Conservation (phyloP, 805 yeast genomes). For the Cyberlindnera lachancei region DNA sequence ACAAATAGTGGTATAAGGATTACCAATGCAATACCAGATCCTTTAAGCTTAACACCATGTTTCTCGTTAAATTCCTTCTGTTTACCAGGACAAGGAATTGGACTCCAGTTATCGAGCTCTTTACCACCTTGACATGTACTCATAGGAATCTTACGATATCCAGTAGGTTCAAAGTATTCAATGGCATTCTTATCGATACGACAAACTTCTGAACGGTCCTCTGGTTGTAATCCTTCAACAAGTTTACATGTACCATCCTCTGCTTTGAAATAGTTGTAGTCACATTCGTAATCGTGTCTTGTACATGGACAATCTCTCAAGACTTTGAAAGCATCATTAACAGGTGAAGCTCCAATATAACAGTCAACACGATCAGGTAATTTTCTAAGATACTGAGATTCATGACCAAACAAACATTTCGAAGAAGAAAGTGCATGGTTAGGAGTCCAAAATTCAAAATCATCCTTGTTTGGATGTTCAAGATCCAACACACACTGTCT, state of each 20-base stretch:
- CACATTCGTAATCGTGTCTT: slow-evolving; percentile 89
- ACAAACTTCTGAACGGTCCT: slow-evolving; percentile 60
- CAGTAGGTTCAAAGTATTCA: slow-evolving; percentile 83
- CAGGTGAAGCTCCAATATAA: slow-evolving; percentile 51
- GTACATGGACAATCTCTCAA: slow-evolving; percentile 74
- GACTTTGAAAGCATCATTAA: slow-evolving; percentile 47
- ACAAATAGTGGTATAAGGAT: slow-evolving; percentile 46
- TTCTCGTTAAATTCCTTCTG: slow-evolving; percentile 49
- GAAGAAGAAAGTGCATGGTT: slow-evolving; percentile 41
- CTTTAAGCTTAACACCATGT: slow-evolving; percentile 42
- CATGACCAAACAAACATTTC: slow-evolving; percentile 70
- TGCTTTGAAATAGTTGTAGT: slow-evolving; percentile 67
- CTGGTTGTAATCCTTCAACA: slow-evolving; percentile 60
- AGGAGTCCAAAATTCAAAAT: slow-evolving; percentile 61
- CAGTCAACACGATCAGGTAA: slow-evolving; percentile 49
- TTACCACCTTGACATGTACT: slow-evolving; percentile 85
- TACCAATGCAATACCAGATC: slow-evolving; percentile 44
- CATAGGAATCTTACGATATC: slow-evolving; percentile 80
- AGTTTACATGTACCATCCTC: slow-evolving; percentile 80
- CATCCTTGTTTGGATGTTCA: slow-evolving; percentile 38
- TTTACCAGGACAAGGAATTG: slow-evolving; percentile 86
- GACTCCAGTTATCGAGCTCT: slow-evolving; percentile 53
- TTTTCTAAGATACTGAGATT: slow-evolving; percentile 51
- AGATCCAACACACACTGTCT: slow-evolving; percentile 50
- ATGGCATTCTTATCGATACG: slow-evolving; percentile 39